Evolutionary conservation across 768 basidiomycete species (phyloP).

Genomic region (Leccinum uliginosum): DNA sequence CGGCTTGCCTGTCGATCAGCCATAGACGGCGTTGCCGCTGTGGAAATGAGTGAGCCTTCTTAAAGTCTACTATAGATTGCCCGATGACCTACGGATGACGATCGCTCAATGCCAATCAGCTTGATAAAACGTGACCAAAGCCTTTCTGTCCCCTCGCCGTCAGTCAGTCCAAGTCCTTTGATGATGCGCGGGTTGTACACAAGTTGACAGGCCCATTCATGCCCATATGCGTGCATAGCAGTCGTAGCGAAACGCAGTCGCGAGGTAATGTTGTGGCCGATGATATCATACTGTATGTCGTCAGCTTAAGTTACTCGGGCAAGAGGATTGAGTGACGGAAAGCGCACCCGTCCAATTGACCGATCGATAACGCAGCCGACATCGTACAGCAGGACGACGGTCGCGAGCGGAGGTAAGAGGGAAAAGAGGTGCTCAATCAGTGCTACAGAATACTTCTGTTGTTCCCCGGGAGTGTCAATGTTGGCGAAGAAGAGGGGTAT

Average conservation of each 20-base stretch:
- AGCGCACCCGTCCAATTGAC: neutral
- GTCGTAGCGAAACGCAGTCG: neutral
- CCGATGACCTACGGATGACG: constrained; percentile 27
- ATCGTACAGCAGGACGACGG: neutral
- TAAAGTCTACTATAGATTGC: neutral
- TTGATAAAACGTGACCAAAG: constrained; percentile 8
- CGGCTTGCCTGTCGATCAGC: neutral
- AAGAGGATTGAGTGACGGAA: neutral
- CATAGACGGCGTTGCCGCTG: neutral
- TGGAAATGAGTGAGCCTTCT: neutral
- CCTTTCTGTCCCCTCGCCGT: constrained; percentile 10
- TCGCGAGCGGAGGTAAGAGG: constrained; percentile 23
- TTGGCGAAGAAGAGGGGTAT: constrained; percentile 37
- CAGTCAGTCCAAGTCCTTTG: constrained; percentile 22
- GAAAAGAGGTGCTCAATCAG: constrained; percentile 29
- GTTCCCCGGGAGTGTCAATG: constrained; percentile 8
- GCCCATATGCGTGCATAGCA: neutral
- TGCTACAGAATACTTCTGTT: constrained; percentile 33
- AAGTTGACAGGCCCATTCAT: neutral
- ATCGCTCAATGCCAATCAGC: constrained; percentile 32
- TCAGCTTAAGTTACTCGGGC: neutral
- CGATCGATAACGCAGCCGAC: neutral
- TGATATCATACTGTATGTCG: neutral
- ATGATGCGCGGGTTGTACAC: neutral
- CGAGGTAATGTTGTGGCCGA: neutral